A percentile compares a stretch with the other conserved stretches of the same genome.
phyloP scores from a whole-genome alignment of 2,329 filamentous ascomycete genomes.

The Neofusicoccum cordaticola region DNA sequence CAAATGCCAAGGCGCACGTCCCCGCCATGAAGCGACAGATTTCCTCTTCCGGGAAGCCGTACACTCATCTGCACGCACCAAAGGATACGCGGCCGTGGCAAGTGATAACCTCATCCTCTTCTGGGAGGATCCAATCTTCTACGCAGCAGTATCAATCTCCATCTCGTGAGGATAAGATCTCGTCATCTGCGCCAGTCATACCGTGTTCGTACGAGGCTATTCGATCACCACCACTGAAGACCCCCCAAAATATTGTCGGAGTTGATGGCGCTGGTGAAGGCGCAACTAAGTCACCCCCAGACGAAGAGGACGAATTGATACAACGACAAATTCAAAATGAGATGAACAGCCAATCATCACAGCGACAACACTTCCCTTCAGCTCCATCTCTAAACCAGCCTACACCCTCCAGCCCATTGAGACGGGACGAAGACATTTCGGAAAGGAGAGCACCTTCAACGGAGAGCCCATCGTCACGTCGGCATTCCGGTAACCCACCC shows the following conservation, averaged over 20 bases:
- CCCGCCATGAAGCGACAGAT: background rate
- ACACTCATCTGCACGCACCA: background rate
- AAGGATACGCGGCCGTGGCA: background rate
- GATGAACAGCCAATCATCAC: background rate
- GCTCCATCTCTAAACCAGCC: background rate
- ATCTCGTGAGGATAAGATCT: background rate
- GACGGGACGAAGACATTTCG: background rate
- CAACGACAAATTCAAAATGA: conserved; percentile 10
- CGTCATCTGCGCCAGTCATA: background rate
- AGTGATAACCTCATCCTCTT: background rate
- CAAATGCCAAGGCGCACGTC: background rate
- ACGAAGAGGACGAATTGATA: background rate
- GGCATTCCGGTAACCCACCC: background rate
- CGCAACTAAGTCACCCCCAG: background rate
- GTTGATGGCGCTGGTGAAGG: conserved; percentile 7
- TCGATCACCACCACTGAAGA: background rate
- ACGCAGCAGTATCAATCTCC: background rate
- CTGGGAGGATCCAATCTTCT: background rate
- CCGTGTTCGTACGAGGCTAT: background rate
- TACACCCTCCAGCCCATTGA: background rate
- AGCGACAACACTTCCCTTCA: background rate
- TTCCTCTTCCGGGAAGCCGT: background rate
- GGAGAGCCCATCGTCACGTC: background rate
- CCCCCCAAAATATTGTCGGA: background rate
- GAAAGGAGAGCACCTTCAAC: background rate